Conservation (phyloP, 768 basidiomycete species). For the Russula griseocarnosa region DNA sequence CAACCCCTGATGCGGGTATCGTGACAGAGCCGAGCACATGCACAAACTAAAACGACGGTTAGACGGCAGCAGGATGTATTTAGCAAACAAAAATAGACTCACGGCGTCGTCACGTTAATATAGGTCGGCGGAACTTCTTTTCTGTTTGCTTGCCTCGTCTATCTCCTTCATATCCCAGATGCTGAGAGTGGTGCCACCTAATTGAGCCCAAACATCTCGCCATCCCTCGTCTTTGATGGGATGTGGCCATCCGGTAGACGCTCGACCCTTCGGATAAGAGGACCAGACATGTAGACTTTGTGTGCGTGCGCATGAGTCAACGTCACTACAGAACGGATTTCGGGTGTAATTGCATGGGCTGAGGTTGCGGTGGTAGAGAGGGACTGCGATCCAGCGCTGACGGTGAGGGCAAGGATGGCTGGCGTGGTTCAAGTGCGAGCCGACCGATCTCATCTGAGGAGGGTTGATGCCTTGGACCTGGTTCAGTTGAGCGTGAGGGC, state of each 20-base stretch:
- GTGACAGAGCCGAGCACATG: constrained; percentile 75
- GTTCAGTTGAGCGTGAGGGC: constrained; percentile 18
- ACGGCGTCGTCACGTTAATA: constrained; percentile 88
- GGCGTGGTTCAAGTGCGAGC: background rate
- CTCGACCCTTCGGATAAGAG: constrained; percentile 71
- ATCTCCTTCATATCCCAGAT: constrained; percentile 91
- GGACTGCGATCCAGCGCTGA: constrained; percentile 10
- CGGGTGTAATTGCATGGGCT: constrained; percentile 55
- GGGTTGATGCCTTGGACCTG: constrained; percentile 3
- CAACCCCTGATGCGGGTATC: constrained; percentile 48
- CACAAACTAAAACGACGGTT: constrained; percentile 52
- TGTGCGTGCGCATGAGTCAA: constrained; percentile 72
- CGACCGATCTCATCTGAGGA: constrained; percentile 21
- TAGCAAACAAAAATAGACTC: constrained; percentile 42
- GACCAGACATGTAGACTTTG: constrained; percentile 86
- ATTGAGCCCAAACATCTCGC: constrained; percentile 85
- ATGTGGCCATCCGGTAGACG: constrained; percentile 71
- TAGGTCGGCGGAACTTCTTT: constrained; percentile 83
- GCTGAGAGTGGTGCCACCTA: constrained; percentile 84
- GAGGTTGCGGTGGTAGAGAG: constrained; percentile 25
- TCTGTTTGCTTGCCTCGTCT: constrained; percentile 74
- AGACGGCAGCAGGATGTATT: constrained; percentile 15
- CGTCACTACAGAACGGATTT: constrained; percentile 75
- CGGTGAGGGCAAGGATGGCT: background rate
- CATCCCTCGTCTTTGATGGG: constrained; percentile 73